phyloP scores from a whole-genome alignment of 306 rosid species.

The Quercus berberidifolia region DNA sequence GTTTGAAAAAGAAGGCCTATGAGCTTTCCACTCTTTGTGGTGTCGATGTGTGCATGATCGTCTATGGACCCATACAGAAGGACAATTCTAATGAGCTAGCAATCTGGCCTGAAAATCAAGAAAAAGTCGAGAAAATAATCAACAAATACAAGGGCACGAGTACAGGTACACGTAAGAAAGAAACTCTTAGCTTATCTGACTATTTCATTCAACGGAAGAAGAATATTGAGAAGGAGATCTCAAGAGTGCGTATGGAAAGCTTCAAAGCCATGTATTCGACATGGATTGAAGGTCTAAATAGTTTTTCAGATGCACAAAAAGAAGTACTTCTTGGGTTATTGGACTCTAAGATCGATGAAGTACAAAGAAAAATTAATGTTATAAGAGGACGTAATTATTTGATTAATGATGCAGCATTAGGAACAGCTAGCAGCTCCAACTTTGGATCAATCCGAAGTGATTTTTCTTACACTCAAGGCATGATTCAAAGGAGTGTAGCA shows the following conservation, averaged over 20 bases:
- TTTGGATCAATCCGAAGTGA: too few relatives aligned
- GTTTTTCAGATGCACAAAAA: background rate
- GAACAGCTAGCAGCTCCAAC: too few relatives aligned
- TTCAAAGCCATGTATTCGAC: conserved; percentile 6
- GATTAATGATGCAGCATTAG: background rate
- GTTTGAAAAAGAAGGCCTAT: background rate
- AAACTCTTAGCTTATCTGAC: background rate
- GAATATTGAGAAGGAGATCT: conserved; percentile 5
- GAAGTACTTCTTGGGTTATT: background rate
- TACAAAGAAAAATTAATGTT: background rate
- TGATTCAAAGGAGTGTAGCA: too few relatives aligned
- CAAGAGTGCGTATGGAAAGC: background rate
- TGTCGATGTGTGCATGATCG: background rate
- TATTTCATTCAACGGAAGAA: conserved; percentile 1
- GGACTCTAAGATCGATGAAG: conserved; percentile 13
- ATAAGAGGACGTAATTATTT: background rate
- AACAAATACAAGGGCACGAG: background rate
- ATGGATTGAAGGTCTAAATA: background rate
- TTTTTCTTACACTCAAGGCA: too few relatives aligned
- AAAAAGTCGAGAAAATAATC: background rate
- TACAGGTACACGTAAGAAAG: background rate
- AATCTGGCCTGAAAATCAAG: conserved; percentile 5
- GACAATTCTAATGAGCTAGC: background rate
- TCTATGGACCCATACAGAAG: background rate
- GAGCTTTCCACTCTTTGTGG: conserved; percentile 7